Conservation (phyloP, 768 basidiomycete species). For the Trametes villosa region DNA sequence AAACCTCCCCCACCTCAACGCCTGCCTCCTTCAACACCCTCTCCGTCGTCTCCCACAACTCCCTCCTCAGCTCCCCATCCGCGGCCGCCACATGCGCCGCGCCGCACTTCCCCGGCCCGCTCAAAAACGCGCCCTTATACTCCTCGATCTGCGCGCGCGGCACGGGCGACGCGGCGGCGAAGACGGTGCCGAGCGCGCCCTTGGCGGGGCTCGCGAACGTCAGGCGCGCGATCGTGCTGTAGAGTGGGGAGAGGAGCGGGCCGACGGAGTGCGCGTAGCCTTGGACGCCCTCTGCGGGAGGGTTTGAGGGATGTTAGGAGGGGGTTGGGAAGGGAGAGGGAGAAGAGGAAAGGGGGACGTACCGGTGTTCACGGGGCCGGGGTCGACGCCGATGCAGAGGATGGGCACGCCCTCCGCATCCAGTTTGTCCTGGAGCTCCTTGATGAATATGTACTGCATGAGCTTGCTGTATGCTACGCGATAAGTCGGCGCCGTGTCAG, state of each 20-base stretch:
- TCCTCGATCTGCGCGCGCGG: conserved; percentile 10
- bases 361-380: conserved; percentile 40
- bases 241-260: conserved; percentile 19
- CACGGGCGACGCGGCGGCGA: conserved; percentile 28
- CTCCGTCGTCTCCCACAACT: conserved; percentile 33
- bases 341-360: neutral
- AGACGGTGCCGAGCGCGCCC: conserved; percentile 27
- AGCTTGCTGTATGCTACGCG: conserved; percentile 30
- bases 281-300: conserved; percentile 28
- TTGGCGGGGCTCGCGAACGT: conserved; percentile 13
- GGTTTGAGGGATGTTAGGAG: neutral
- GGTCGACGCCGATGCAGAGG: conserved; percentile 39
- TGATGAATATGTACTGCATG: conserved; percentile 27
- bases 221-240: conserved; percentile 15
- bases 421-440: conserved; percentile 31
- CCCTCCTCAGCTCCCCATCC: conserved; percentile 15
- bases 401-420: conserved; percentile 37
- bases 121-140: conserved; percentile 23
- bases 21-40: conserved; percentile 17
- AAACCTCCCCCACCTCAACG: neutral
- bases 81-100: conserved; percentile 1
- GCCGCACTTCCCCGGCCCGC: conserved; percentile 13
- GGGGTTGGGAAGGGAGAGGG: neutral
- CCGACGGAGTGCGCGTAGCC: conserved; percentile 19
- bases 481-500: too few species aligned